Conservation (phyloP, 2,329 filamentous ascomycete species). For the Curvularia eragrostidis region DNA sequence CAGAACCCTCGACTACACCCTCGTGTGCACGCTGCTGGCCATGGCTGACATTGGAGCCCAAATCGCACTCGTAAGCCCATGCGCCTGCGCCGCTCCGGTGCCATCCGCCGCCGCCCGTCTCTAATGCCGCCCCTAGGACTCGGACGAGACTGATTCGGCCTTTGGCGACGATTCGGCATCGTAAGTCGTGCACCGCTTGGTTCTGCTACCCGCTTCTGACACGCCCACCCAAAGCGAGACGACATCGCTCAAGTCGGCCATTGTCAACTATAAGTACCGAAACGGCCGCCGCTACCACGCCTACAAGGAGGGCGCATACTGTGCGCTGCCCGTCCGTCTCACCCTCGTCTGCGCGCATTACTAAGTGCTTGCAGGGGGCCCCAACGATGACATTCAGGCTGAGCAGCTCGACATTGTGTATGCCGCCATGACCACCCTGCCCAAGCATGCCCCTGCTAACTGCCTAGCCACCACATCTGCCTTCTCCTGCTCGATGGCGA, state of each 20-base stretch:
- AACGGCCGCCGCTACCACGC: slow-evolving; percentile 41
- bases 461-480: slow-evolving; percentile 35
- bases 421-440: neutral
- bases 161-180: slow-evolving; percentile 30
- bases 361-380: slow-evolving; percentile 24
- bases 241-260: slow-evolving; percentile 32
- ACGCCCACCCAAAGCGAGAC: slow-evolving; percentile 27
- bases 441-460: slow-evolving; percentile 6
- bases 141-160: slow-evolving; percentile 26
- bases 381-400: slow-evolving; percentile 48
- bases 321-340: slow-evolving; percentile 20
- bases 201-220: neutral
- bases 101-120: neutral
- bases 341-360: neutral
- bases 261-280: slow-evolving; percentile 35
- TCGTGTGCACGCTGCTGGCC: neutral
- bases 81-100: neutral
- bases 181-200: slow-evolving; percentile 15
- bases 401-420: slow-evolving; percentile 52
- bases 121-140: slow-evolving; percentile 21
- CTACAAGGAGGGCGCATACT: slow-evolving; percentile 37
- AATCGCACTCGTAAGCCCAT: slow-evolving; percentile 23
- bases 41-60: slow-evolving; percentile 30
- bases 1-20: neutral
- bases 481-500: slow-evolving; percentile 34